Percentiles rank a stretch among this genome's conserved stretches.
These are phyloP conservation scores for Pseudotulostoma volvatum DNA, from an alignment of 495 filamentous ascomycete species.

Conservation along the genomic window DNA sequence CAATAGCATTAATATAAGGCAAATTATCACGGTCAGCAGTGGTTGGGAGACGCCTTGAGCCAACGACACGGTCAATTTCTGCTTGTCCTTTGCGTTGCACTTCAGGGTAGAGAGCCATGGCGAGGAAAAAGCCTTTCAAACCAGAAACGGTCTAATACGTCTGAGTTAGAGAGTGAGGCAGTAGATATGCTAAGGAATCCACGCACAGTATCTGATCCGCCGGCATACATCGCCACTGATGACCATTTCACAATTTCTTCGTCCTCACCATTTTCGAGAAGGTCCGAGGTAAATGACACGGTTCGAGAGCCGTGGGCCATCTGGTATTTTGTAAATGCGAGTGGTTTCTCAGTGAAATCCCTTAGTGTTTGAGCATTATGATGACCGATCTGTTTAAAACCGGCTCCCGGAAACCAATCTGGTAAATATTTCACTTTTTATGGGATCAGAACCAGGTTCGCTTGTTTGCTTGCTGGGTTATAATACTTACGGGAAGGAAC, in stretches of 20 bases:
- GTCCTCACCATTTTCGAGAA: slow-evolving; percentile 14
- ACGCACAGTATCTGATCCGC: slow-evolving; percentile 36
- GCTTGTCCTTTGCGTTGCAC: slow-evolving; percentile 28
- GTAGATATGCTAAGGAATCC: too few relatives aligned
- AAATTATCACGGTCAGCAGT: slow-evolving; percentile 10
- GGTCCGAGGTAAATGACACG: slow-evolving; percentile 16
- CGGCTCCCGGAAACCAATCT: slow-evolving; percentile 32
- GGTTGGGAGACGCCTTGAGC: slow-evolving; percentile 5
- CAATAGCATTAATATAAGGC: slow-evolving; percentile 18
- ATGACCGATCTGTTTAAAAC: slow-evolving; percentile 23
- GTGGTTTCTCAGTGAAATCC: slow-evolving; percentile 12
- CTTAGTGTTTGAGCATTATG: slow-evolving; percentile 12
- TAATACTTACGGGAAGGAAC: slow-evolving; percentile 13
- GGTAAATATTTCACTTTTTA: slow-evolving; percentile 24
- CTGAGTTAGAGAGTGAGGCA: too few relatives aligned
- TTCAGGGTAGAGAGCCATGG: slow-evolving; percentile 23
- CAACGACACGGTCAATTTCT: slow-evolving; percentile 20
- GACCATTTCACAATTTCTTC: slow-evolving; percentile 18
- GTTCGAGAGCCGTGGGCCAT: slow-evolving; percentile 16
- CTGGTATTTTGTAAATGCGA: slow-evolving; percentile 24
- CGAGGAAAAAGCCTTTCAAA: too few relatives aligned
- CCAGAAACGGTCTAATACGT: too few relatives aligned
- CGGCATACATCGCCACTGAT: slow-evolving; percentile 31
- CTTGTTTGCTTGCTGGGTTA: background rate
- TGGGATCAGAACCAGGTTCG: slow-evolving; percentile 1